Evolutionary conservation across 345 rosid genomes (phyloP).

Genomic region (Pseudoturritis turrita): DNA sequence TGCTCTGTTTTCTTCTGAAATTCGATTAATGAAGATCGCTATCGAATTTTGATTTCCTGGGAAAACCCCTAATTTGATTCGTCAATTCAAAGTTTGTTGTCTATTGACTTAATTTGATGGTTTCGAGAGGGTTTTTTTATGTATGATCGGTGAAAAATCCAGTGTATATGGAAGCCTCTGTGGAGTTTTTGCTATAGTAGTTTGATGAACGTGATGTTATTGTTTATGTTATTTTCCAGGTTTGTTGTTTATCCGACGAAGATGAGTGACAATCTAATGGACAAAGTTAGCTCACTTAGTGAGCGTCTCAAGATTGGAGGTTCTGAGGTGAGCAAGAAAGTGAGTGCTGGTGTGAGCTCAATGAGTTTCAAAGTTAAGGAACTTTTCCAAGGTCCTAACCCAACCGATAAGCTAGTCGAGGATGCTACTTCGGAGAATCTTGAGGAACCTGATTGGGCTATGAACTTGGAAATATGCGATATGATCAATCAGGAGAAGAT

Average conservation of each 20-base stretch:
- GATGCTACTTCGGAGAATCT: conserved; percentile 79
- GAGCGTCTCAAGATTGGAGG: conserved; percentile 93
- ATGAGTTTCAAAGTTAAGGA: conserved; percentile 92
- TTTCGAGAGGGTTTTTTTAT: background rate
- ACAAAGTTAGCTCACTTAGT: conserved; percentile 77
- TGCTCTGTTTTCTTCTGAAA: background rate
- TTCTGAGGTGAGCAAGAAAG: conserved; percentile 65
- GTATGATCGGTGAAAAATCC: background rate
- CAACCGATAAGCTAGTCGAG: conserved; percentile 77
- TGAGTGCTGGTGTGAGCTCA: conserved; percentile 81
- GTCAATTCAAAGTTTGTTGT: background rate
- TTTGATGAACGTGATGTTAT: background rate
- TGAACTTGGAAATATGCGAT: conserved; percentile 87
- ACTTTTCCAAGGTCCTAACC: conserved; percentile 87
- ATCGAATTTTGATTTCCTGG: background rate
- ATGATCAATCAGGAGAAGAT: conserved; percentile 83
- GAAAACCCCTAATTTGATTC: background rate
- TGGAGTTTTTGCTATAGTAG: no score
- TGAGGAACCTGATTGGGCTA: conserved; percentile 93
- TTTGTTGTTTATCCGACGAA: conserved; percentile 22
- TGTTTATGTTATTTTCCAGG: background rate
- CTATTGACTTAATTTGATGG: background rate
- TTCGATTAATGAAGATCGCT: background rate
- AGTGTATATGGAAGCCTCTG: background rate
- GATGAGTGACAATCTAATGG: conserved; percentile 88